phyloP scores from a whole-genome alignment of 2,329 filamentous ascomycete species.

The Fusarium guadeloupense region DNA sequence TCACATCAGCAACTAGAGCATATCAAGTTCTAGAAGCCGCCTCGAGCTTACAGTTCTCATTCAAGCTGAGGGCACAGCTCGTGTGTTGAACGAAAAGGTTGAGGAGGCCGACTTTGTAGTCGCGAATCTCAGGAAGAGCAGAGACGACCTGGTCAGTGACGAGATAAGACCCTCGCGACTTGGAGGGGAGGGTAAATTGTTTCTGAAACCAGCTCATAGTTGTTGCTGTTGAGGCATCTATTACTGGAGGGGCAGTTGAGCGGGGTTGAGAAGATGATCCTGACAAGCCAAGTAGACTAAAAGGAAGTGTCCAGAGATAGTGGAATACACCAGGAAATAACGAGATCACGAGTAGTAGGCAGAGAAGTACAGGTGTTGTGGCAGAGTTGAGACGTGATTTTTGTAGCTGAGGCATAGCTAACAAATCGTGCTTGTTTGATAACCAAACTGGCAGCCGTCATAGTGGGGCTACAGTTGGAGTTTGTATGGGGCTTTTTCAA shows the following conservation, averaged over 20 bases:
- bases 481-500: constrained; percentile 11
- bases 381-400: constrained; percentile 50
- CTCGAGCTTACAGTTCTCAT: constrained; percentile 79
- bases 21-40: too few species aligned
- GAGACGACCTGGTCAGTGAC: constrained; percentile 79
- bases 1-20: constrained; percentile 50
- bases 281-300: constrained; percentile 52
- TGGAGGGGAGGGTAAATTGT: constrained; percentile 78
- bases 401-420: constrained; percentile 57
- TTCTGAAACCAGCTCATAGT: constrained; percentile 86
- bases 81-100: constrained; percentile 97
- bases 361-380: constrained; percentile 55
- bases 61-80: constrained; percentile 86
- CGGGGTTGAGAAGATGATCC: constrained; percentile 41
- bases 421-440: constrained; percentile 27
- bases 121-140: constrained; percentile 79
- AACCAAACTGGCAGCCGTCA: constrained; percentile 14
- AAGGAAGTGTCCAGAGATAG: constrained; percentile 59
- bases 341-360: constrained; percentile 58
- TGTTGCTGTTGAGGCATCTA: constrained; percentile 35
- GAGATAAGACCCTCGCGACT: constrained; percentile 86
- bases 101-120: constrained; percentile 86
- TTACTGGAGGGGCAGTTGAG: constrained; percentile 43
- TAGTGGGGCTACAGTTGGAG: constrained; percentile 45
- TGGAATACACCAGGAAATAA: constrained; percentile 66